Conservation (phyloP, 2,329 filamentous ascomycete species). For the Talaromyces verruculosus region DNA sequence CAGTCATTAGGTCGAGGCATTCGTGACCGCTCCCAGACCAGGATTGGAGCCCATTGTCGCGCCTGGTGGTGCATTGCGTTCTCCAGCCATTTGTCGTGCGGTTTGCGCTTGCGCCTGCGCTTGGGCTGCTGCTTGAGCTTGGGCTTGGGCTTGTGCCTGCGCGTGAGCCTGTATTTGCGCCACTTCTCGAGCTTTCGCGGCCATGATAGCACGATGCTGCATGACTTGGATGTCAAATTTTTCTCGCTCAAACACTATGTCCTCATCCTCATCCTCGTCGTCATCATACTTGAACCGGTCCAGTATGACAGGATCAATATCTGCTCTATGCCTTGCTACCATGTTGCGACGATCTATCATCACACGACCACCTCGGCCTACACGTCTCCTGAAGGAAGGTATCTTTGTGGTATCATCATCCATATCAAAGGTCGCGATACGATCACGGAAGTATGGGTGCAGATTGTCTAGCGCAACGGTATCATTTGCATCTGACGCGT, state of each 20-base stretch:
- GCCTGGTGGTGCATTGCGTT: constrained; percentile 32
- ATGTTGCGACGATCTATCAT: constrained; percentile 84
- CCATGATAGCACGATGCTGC: constrained; percentile 55
- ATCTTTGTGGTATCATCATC: constrained; percentile 47
- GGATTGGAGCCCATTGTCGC: constrained; percentile 34
- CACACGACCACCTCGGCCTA: constrained; percentile 78
- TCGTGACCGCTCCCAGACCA: constrained; percentile 31
- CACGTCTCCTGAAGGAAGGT: constrained; percentile 76
- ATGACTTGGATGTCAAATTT: constrained; percentile 61
- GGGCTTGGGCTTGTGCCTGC: constrained; percentile 42
- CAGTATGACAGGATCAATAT: constrained; percentile 50
- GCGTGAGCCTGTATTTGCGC: constrained; percentile 45
- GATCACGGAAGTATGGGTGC: constrained; percentile 37
- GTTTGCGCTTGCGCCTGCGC: constrained; percentile 28
- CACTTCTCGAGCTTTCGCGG: constrained; percentile 44
- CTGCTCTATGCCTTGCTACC: constrained; percentile 52
- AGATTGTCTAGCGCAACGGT: constrained; percentile 34
- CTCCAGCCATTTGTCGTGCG: constrained; percentile 39
- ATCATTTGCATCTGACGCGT: constrained; percentile 48
- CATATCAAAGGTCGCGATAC: constrained; percentile 43
- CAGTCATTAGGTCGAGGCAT: constrained; percentile 28
- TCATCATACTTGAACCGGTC: constrained; percentile 86
- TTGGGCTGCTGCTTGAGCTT: constrained; percentile 31
- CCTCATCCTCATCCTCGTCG: constrained; percentile 78
- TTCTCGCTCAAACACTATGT: constrained; percentile 72